These are phyloP conservation scores for Colletotrichum higginsianum DNA, from an alignment of 2,329 filamentous ascomycete species.

Conservation along the genomic window DNA sequence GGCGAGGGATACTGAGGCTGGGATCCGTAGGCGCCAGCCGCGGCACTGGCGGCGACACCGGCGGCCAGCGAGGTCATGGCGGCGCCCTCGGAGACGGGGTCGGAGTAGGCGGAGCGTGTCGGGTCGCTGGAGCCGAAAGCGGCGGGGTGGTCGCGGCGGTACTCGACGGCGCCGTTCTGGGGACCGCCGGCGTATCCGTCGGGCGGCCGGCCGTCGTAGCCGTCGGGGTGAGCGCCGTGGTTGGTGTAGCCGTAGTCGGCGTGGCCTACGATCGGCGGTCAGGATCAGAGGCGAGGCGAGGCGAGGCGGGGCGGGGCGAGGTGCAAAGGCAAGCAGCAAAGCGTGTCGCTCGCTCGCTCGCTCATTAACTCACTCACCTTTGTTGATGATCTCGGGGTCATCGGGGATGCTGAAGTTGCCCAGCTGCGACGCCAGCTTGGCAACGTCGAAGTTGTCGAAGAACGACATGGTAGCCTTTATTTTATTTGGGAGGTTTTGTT, in stretches of 20 bases:
- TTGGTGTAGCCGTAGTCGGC: constrained; percentile 41
- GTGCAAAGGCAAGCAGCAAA: background rate
- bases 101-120: constrained; percentile 17
- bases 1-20: constrained; percentile 31
- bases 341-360: background rate
- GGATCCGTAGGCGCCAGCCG: constrained; percentile 41
- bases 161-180: constrained; percentile 40
- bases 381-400: constrained; percentile 53
- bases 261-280: constrained; percentile 11
- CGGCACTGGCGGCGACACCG: constrained; percentile 9
- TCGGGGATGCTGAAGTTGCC: constrained; percentile 55
- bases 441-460: constrained; percentile 46
- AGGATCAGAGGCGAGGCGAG: background rate
- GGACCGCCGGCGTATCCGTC: constrained; percentile 40
- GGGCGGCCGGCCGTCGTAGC: constrained; percentile 41
- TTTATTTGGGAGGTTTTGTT: background rate
- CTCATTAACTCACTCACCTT: constrained; percentile 35
- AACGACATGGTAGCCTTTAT: constrained; percentile 24
- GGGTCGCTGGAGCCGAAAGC: constrained; percentile 39
- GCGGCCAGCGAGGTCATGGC: constrained; percentile 22
- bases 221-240: constrained; percentile 19
- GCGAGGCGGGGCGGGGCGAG: background rate
- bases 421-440: constrained; percentile 53
- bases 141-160: constrained; percentile 33
- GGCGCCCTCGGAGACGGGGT: constrained; percentile 16